Base-by-base conservation (phyloP, 331 rosid species). In the Spiraea crenata region DNA sequence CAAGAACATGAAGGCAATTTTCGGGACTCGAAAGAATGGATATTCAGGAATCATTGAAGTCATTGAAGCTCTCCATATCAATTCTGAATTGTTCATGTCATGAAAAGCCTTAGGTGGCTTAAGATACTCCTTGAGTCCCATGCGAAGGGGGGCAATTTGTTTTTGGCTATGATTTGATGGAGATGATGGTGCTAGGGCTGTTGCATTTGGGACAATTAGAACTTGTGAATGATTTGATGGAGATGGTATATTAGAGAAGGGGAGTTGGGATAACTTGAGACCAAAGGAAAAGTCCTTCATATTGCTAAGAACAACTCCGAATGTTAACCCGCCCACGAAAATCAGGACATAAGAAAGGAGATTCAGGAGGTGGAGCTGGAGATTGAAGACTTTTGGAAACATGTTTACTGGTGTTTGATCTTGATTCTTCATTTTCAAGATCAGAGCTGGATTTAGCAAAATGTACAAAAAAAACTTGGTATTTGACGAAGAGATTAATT, bases 1-100 rank as follows among this genome's bases (percentile, higher is more conserved):
- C 82, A 93, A 81, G 82, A 87, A 93, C 96, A 93, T 17, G 77
- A 90, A 93, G 2, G 98, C 96, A 81, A 93, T 82, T 70, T 90
- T 90, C 0, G 98, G 95, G 35, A 85, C 80, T 9, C 90, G 73
- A 31, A 72, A 58, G 65, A 83, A 84, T 0, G 96, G 98, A 63
- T 71, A 90, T 19, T 76, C 55, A 0, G 6, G 25, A 11, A 90
- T 80, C 84, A 62, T 64, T 25, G 96, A 85, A 41, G 34, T 69
- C 88, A 85, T 72, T 7, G 98, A 90, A 48, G 97, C 95, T 73
- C 89, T 85, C 95, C 97, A 87, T 1, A 90, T 64, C 72, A 93
- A 42, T 65, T 93, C 93, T 19, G 78, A 77, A 7, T 90, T 97
- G 17, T 72, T 59, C 90, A 93, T 82, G 57, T 81, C 82, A 47